Base-by-base conservation (phyloP, 805 yeast species). In the Metschnikowia aberdeeniae region DNA sequence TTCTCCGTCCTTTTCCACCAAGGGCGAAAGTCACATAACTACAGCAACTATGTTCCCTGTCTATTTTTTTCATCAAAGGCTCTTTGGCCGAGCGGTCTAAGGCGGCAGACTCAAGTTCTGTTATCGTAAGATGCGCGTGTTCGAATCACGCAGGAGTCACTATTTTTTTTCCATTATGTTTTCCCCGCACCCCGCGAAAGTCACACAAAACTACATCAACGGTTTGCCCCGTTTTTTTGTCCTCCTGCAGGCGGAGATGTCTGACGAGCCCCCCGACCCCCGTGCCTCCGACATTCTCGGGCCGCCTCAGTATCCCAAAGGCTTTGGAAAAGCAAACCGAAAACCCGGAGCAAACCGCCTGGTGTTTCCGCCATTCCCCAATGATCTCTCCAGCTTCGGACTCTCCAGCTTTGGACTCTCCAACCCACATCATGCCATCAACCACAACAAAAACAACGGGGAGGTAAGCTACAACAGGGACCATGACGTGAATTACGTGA, bases 61-160 rank as follows among this genome's bases (percentile, higher is more conserved):
- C 53, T 46, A 46, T 50, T 49, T 49, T 48, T 46, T 50, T 49
- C 46, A 49, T 46, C 50, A 50, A 43, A 43, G 30, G 45, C 36
- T 43, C 26, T 22, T 22, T 22, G 26, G 26, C 26, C 26, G 26
- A 22, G 26, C 26, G 26, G 26, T 22, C 26, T 22, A 22, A 22
- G 26, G 26, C 26, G 26, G 26, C 26, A 22, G 26, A 22, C 26
- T 22, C 26, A 22, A 22, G 26, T 22, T 22, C 26, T 22, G 26
- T 22, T 22, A 22, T 22, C 26, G 26, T 22, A 22, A 22, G 26
- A 22, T 22, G 26, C 26, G 46, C 46, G 46, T 29, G 46, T 43
- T 43, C 46, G 46, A 43, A 43, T 43, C 46, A 29, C 46, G 46
- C 46, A 26, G 46, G 46, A 43, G 46, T 43, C 46, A 43, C 28